These are phyloP conservation scores for Cenchrus fungigraminus DNA, from an alignment of 176 grass and related monocot species.

Conservation along the genomic window DNA sequence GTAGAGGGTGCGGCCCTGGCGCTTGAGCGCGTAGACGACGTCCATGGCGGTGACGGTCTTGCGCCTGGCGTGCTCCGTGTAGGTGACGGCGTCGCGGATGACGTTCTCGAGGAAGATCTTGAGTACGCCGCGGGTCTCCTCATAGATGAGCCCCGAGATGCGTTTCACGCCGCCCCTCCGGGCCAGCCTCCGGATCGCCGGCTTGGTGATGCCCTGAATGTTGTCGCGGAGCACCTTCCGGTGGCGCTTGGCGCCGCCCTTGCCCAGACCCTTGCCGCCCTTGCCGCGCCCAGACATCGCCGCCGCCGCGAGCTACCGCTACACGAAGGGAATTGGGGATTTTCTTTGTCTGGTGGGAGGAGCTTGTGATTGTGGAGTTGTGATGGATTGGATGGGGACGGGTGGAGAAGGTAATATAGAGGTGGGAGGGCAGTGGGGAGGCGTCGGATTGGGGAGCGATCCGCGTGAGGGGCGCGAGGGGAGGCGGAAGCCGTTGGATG, in stretches of 20 bases:
- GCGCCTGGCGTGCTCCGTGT: slow-evolving; percentile 89
- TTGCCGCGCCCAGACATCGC: slow-evolving; percentile 87
- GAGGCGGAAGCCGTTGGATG: background rate
- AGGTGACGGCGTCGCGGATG: slow-evolving; percentile 94
- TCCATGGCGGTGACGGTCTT: slow-evolving; percentile 99
- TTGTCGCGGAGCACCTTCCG: slow-evolving; percentile 90
- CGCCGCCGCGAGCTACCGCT: background rate
- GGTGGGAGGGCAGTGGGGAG: background rate
- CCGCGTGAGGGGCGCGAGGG: background rate
- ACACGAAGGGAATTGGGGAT: background rate
- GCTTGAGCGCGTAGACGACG: slow-evolving; percentile 93
- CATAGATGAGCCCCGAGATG: slow-evolving; percentile 91
- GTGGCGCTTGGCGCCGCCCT: slow-evolving; percentile 92
- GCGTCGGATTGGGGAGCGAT: slow-evolving; percentile 8
- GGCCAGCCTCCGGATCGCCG: slow-evolving; percentile 81
- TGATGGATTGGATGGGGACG: background rate
- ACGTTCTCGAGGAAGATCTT: slow-evolving; percentile 99
- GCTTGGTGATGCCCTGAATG: slow-evolving; percentile 97
- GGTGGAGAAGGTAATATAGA: background rate
- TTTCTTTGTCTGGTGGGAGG: background rate
- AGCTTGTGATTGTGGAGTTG: background rate
- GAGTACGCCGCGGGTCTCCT: slow-evolving; percentile 94
- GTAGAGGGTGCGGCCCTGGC: slow-evolving; percentile 89
- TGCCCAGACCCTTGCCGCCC: slow-evolving; percentile 89
- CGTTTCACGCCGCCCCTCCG: slow-evolving; percentile 90